Evolutionary conservation across 805 yeast genomes (phyloP), one percentile per base, ranked within the genome.

Genomic region (Saccharomycopsis sp.): DNA sequence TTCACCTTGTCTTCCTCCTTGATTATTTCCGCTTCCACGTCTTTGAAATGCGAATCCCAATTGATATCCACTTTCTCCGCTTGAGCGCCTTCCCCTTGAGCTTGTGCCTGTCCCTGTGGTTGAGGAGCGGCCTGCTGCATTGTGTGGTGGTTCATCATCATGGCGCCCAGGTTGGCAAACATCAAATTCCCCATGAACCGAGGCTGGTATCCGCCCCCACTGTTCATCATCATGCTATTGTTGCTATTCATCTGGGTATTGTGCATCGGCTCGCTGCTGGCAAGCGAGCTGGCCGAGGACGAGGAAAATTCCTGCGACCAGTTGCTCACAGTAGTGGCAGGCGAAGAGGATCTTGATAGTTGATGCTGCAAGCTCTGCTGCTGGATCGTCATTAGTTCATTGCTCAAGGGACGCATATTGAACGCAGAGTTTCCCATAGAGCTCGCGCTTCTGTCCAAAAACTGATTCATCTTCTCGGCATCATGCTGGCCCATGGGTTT

Each of bases 371-470:
- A 10, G 27, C 12, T 10, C 8, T 15, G 15, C 19, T 17, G 18
- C 15, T 27, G 22, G 32, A 40, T 34, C 8, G 15, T 13, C 2
- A 13, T 12, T 15, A 40, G 43, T 15, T 40, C 43, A 13, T 34
- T 27, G 20, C 30, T 16, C 10, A 40, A 10, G 7, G 43, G 39
- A 21, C 30, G 39, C 43, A 40, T 40, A 23, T 40, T 40, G 27
- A 40, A 40, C 4, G 39, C 12, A 12, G 17, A 9, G n/a, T n/a
- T n/a, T n/a, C n/a, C n/a, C 5, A 92, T 88, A 42, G 98, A 97
- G 62, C 98, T 77, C n/a, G 97, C 97, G 49, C 86, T 86, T 12
- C 42, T 48, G 23, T 45, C 44, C 29, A 51, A 50, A 53, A 62
- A 61, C 20, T 49, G 50, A 37, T 56, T 54, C 48, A 60, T 45